These are phyloP conservation scores for Eruca vesicaria DNA, from an alignment of 441 rosid species.

Conservation along the genomic window DNA sequence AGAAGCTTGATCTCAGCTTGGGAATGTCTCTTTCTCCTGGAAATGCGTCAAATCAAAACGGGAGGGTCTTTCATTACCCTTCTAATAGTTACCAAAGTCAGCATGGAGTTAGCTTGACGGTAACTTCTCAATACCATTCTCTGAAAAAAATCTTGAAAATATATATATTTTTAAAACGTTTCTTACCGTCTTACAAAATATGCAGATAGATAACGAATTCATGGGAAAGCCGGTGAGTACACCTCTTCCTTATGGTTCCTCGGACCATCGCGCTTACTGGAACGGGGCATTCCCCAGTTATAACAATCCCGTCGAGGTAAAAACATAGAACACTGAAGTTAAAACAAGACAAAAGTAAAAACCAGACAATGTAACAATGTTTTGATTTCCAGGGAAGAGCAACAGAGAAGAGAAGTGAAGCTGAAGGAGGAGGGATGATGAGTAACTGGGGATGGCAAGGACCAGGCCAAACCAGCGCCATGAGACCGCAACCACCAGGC, in stretches of 20 bases:
- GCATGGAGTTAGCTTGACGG: slow-evolving; percentile 51
- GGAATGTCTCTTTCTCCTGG: slow-evolving; percentile 61
- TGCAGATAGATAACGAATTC: slow-evolving; percentile 51
- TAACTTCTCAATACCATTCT: slow-evolving; percentile 27
- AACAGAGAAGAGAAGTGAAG: slow-evolving; percentile 46
- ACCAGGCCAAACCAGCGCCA: slow-evolving; percentile 48
- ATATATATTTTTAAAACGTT: not conserved
- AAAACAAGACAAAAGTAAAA: not conserved
- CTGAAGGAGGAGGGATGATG: slow-evolving; percentile 36
- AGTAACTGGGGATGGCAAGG: slow-evolving; percentile 65
- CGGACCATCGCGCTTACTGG: slow-evolving; percentile 55
- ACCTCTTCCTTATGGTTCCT: slow-evolving; percentile 37
- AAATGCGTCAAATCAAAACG: slow-evolving; percentile 45
- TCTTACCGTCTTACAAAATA: slow-evolving; percentile 12
- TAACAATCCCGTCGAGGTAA: slow-evolving; percentile 54
- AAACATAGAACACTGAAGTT: not conserved
- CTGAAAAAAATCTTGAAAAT: not conserved
- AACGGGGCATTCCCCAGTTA: slow-evolving; percentile 27
- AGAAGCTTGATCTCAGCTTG: slow-evolving; percentile 73
- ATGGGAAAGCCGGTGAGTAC: slow-evolving; percentile 40
- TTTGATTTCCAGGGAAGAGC: slow-evolving; percentile 52
- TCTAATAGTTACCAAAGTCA: slow-evolving; percentile 36
- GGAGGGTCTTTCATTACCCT: slow-evolving; percentile 43
- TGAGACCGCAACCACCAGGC: slow-evolving; percentile 18
- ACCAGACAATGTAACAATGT: not conserved